Conservation (phyloP, 768 basidiomycete species). For the Paxillus ammoniavirescens region DNA sequence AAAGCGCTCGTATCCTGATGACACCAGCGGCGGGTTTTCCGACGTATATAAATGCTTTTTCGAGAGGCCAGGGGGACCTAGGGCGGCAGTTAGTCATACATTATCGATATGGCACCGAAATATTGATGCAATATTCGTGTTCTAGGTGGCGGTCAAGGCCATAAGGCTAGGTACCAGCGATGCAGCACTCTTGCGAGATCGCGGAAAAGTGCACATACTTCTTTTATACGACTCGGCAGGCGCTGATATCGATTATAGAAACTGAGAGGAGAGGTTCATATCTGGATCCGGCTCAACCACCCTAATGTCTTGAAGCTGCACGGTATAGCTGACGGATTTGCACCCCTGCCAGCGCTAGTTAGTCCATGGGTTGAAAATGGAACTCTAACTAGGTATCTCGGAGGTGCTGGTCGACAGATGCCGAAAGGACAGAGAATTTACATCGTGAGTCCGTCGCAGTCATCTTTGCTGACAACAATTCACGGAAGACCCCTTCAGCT, state of each 20-base stretch:
- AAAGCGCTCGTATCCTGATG: slow-evolving; percentile 31
- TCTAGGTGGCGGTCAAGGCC: slow-evolving; percentile 6
- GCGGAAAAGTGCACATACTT: not conserved
- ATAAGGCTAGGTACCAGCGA: not conserved
- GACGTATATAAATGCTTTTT: slow-evolving; percentile 42
- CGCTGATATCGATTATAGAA: slow-evolving; percentile 2
- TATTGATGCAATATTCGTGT: not conserved
- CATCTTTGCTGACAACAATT: not conserved
- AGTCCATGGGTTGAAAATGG: slow-evolving; percentile 44
- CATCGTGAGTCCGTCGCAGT: slow-evolving; percentile 26
- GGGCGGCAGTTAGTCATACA: not conserved
- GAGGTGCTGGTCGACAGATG: slow-evolving; percentile 35
- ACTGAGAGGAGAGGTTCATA: slow-evolving; percentile 34
- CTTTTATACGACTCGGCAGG: not conserved
- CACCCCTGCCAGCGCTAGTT: slow-evolving; percentile 36
- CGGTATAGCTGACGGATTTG: slow-evolving; percentile 38
- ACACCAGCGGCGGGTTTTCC: slow-evolving; percentile 42
- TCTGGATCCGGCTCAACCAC: slow-evolving; percentile 39
- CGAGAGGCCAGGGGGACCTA: slow-evolving; percentile 9
- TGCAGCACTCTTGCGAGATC: not conserved
- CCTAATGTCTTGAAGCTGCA: slow-evolving; percentile 37
- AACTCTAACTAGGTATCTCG: slow-evolving; percentile 37
- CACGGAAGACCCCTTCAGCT: slow-evolving; percentile 26
- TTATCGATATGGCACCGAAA: not conserved
- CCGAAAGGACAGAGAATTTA: slow-evolving; percentile 34